Conservation (phyloP, 2,329 filamentous ascomycete species). For the Exophiala mesophila region DNA sequence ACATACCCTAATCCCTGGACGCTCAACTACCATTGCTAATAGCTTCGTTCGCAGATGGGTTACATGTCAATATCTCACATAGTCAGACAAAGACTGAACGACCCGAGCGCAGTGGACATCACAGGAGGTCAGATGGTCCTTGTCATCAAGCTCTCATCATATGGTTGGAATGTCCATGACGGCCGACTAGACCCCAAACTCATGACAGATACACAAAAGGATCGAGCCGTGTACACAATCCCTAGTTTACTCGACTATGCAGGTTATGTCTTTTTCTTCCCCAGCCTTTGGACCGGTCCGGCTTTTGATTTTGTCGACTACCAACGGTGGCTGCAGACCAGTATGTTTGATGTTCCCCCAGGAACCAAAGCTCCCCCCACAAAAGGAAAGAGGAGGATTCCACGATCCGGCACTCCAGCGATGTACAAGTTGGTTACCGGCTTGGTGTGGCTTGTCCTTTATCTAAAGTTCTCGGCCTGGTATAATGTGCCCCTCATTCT, state of each 20-base stretch:
- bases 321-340: constrained; percentile 83
- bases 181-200: constrained; percentile 72
- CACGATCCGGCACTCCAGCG: constrained; percentile 81
- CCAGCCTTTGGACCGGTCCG: constrained; percentile 79
- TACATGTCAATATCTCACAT: constrained; percentile 93
- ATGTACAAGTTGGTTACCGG: constrained; percentile 69
- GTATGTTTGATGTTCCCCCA: constrained; percentile 83
- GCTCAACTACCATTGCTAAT: background rate
- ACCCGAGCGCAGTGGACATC: constrained; percentile 70
- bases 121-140: constrained; percentile 96
- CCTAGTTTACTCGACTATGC: constrained; percentile 75
- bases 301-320: constrained; percentile 96
- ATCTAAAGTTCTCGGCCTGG: constrained; percentile 64
- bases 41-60: constrained; percentile 55
- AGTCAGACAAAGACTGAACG: constrained; percentile 65
- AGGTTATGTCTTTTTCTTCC: constrained; percentile 94
- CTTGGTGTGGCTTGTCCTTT: constrained; percentile 72
- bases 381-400: constrained; percentile 85
- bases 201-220: constrained; percentile 81
- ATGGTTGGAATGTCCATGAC: constrained; percentile 97
- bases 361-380: constrained; percentile 77
- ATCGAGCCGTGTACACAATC: constrained; percentile 68
- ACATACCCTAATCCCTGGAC: background rate
- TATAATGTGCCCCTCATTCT: constrained; percentile 64
- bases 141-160: constrained; percentile 94